A percentile compares a stretch with the other conserved stretches of the same genome.
Evolutionary conservation across 805 yeast genomes (phyloP).

Genomic region (Cyberlindnera euphorbiae): DNA sequence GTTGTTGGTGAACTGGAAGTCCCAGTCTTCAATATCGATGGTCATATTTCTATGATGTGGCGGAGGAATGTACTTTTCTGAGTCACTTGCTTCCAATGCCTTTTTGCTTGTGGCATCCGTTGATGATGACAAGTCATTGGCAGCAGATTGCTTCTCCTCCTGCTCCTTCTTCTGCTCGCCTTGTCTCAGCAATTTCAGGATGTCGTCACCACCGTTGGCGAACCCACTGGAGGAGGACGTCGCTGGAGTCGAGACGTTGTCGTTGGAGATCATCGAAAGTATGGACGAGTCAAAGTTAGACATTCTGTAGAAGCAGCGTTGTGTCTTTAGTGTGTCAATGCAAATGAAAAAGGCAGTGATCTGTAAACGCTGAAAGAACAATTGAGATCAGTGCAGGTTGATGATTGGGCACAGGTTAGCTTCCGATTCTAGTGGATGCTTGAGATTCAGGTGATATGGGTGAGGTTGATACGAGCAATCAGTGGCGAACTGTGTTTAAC

Average conservation of each 20-base stretch:
- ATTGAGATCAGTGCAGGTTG: no score
- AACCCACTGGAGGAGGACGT: neutral
- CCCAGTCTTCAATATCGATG: conserved; percentile 21
- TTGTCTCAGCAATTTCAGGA: conserved; percentile 22
- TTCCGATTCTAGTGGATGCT: no score
- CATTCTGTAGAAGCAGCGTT: no score
- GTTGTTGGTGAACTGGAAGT: conserved; percentile 11
- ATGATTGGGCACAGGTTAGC: no score
- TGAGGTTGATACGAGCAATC: no score
- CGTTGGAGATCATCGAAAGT: conserved; percentile 1
- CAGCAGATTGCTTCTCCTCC: conserved; percentile 15
- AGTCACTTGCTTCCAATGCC: conserved; percentile 1
- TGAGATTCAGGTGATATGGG: no score
- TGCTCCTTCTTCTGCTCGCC: conserved; percentile 24
- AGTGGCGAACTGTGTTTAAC: no score
- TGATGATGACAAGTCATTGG: no score
- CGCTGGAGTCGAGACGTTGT: neutral
- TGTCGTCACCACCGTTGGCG: conserved; percentile 18
- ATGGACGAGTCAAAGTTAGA: no score
- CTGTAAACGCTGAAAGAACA: no score
- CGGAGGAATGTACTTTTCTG: conserved; percentile 9
- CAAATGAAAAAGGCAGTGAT: no score
- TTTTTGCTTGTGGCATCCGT: neutral
- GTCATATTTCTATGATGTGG: conserved; percentile 10
- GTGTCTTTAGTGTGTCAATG: no score